phyloP scores from a whole-genome alignment of 202 grass and related monocot genomes.

The Panicum virgatum region DNA sequence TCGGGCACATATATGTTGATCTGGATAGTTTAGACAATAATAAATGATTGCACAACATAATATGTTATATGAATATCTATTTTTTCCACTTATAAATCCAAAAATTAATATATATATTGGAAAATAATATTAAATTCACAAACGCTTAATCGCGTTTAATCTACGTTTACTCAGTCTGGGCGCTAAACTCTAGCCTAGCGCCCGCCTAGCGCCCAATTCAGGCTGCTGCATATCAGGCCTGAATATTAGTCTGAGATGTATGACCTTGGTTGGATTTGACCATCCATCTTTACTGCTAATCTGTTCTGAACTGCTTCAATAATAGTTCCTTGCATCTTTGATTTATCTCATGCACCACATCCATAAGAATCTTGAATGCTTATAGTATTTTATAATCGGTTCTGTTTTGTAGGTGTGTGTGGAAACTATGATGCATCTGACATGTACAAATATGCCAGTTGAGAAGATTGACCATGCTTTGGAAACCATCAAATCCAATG shows the following conservation, averaged over 20 bases:
- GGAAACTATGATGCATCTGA: constrained; percentile 96
- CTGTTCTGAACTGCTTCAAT: not conserved
- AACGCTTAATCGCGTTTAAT: no score
- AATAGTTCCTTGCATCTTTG: constrained; percentile 9
- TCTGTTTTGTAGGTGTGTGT: constrained; percentile 70
- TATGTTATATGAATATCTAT: no score
- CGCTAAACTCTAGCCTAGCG: no score
- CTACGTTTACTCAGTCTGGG: no score
- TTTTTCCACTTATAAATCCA: no score
- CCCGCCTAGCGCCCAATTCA: no score
- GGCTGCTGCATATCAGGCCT: not conserved
- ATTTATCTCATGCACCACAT: not conserved
- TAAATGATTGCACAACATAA: no score
- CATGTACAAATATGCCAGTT: constrained; percentile 91
- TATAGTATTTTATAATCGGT: constrained; percentile 8
- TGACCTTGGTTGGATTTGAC: constrained; percentile 11
- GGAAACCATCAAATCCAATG: constrained; percentile 73
- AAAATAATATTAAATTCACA: no score
- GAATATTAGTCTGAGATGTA: not conserved
- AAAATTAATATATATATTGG: no score
- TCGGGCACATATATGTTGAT: no score
- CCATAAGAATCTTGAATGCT: not conserved
- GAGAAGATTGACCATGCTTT: constrained; percentile 89
- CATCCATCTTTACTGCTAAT: not conserved
- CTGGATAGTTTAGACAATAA: no score